Evolutionary conservation across 768 basidiomycete species (phyloP).

Genomic region (Exidia glandulosa): DNA sequence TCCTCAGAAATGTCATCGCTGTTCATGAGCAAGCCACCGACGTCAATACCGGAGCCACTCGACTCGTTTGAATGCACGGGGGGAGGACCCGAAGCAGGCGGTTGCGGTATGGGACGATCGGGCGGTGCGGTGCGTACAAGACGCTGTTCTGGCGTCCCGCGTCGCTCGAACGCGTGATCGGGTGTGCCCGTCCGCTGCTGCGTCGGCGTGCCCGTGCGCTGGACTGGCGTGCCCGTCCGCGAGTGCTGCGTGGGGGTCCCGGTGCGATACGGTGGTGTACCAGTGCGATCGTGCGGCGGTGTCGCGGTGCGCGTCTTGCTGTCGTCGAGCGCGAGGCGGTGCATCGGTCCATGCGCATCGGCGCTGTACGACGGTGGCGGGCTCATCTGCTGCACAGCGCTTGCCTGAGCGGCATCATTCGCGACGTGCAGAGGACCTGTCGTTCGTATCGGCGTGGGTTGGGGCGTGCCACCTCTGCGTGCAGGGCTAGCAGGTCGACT

Average conservation of each 20-base stretch:
- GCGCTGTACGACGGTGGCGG: neutral
- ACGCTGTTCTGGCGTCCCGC: neutral
- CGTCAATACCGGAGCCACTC: neutral
- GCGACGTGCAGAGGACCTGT: neutral
- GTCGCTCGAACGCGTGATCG: neutral
- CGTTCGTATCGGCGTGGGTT: neutral
- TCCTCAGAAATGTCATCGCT: neutral
- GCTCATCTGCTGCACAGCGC: neutral
- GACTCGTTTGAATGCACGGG: neutral
- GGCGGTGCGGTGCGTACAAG: neutral
- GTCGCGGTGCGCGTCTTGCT: neutral
- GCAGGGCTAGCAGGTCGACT: neutral
- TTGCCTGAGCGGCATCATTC: neutral
- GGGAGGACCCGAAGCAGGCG: neutral
- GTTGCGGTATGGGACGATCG: neutral
- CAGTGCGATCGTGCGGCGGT: no score
- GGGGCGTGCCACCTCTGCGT: neutral
- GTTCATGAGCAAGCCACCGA: neutral
- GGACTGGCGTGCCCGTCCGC: no score
- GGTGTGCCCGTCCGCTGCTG: neutral
- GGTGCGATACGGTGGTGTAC: no score
- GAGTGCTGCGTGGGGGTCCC: no score
- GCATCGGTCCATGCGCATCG: neutral
- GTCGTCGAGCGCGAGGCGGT: neutral
- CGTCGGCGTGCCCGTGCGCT: neutral